phyloP scores from a whole-genome alignment of 208 protist species.

The Trypanosoma melophagium region DNA sequence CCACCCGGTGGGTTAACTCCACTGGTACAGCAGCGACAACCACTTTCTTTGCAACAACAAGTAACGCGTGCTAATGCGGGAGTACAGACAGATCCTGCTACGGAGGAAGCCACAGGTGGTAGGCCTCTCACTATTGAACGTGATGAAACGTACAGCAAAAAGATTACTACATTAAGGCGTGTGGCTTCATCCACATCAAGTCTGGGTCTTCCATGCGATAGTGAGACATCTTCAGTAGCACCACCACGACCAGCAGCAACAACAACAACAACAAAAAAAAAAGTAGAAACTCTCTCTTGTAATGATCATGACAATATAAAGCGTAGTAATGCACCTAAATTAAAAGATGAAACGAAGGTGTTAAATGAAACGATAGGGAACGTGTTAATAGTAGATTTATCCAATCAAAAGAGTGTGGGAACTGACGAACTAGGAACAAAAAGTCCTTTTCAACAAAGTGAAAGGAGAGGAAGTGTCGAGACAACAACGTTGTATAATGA shows the following conservation, averaged over 20 bases:
- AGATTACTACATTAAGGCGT: background rate
- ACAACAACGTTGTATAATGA: too few relatives aligned
- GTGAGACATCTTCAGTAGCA: background rate
- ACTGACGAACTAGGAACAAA: too few relatives aligned
- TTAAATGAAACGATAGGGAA: too few relatives aligned
- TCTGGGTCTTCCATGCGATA: background rate
- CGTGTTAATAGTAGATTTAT: too few relatives aligned
- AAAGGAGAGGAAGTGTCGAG: too few relatives aligned
- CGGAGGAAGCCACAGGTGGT: conserved; percentile 12
- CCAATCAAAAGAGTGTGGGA: too few relatives aligned
- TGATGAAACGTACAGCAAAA: conserved; percentile 9
- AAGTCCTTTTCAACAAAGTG: too few relatives aligned
- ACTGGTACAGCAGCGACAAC: conserved; percentile 9
- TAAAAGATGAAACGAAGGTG: too few relatives aligned
- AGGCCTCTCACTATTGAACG: conserved; percentile 21
- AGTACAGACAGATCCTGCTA: conserved; percentile 23
- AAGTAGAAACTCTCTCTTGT: too few relatives aligned
- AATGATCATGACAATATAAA: too few relatives aligned
- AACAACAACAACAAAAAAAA: background rate
- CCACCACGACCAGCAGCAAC: background rate
- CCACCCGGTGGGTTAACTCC: background rate
- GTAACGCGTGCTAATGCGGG: background rate
- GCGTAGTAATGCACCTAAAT: too few relatives aligned
- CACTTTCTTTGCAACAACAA: background rate
- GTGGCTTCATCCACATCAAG: conserved; percentile 9